Evolutionary conservation across 192 early-diverging fungal species (phyloP), one percentile per base, ranked within the genome.

Genomic region (Backusella westeae): DNA sequence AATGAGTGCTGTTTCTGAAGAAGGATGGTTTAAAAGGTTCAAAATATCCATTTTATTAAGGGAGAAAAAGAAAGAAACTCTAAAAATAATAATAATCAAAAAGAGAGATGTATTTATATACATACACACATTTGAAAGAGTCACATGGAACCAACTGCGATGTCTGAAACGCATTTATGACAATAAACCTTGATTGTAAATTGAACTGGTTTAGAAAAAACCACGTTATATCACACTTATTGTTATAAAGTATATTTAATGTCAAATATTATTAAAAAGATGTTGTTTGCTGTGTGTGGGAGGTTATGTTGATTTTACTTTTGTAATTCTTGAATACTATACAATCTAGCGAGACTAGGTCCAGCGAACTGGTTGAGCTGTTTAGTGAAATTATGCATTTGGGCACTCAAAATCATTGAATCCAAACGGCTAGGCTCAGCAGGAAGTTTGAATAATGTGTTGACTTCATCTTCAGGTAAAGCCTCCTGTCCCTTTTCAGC

Each of bases 321-420:
- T 75, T 94, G 93, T 74, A 95, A 89, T 67, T 90, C 91, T 81
- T 90, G 89, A 65, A 89, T 89, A 82, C 89, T 86, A 84, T 92
- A 98, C 89, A 99, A 90, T 88, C 96, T 96, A 77, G 94, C 90
- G 77, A 99, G 87, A n/a, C 90, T 92, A 38, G 97, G 96, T 56
- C 97, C 98, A 74, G 96, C 92, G 81, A 93, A 96, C 87, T 96
- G 91, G 74, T 95, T 93, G 53, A 99, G 86, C 84, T 97, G 94
- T 86, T 96, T 94, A 82, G 90, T 93, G 83, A 94, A 94, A 76
- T 96, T 94, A 82, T 97, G 93, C 75, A 98, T 93, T 85, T 97
- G 95, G 77, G 93, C 94, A 32, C 91, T 91, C 72, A 96, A 89
- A 74, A 99, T 89, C 79, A 98, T 87, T 15, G 90, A 90, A 69